Conservation (phyloP, 2,329 filamentous ascomycete genomes). For the Tolypocladium tundrense region DNA sequence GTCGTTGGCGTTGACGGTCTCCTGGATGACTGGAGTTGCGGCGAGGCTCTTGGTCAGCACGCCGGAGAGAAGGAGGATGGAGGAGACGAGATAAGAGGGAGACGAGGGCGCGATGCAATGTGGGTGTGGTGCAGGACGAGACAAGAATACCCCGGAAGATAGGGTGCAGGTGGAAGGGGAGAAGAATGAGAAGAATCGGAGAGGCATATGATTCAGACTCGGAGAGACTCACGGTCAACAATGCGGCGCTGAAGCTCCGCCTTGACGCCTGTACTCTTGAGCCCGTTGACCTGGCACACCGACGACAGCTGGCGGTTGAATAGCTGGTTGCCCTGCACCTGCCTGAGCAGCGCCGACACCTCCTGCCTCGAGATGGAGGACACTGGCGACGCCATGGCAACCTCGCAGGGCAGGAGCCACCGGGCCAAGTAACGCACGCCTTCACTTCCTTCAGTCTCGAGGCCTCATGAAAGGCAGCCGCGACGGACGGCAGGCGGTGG, state of each 20-base stretch:
- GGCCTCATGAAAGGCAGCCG: neutral
- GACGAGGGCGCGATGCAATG: neutral
- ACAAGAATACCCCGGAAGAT: neutral
- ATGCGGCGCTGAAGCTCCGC: slow-evolving; percentile 70
- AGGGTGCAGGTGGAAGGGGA: neutral
- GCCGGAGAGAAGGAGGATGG: neutral
- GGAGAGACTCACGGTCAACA: slow-evolving; percentile 56
- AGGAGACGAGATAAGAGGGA: neutral
- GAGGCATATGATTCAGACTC: neutral
- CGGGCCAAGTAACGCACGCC: neutral
- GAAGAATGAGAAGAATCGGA: neutral
- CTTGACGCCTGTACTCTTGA: slow-evolving; percentile 78
- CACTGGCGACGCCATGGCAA: slow-evolving; percentile 14
- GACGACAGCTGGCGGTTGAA: slow-evolving; percentile 59
- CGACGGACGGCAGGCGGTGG: neutral
- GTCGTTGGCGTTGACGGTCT: slow-evolving; percentile 25
- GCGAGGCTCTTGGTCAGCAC: slow-evolving; percentile 1
- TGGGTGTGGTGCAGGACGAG: neutral
- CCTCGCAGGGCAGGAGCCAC: neutral
- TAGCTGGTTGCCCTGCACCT: slow-evolving; percentile 32
- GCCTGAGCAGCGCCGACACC: slow-evolving; percentile 32
- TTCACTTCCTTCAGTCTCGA: neutral
- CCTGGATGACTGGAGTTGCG: slow-evolving; percentile 27
- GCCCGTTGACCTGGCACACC: slow-evolving; percentile 64
- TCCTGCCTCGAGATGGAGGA: slow-evolving; percentile 27